Base-by-base conservation (phyloP, 352 stramenopile species). In the Phytophthora tubulina region DNA sequence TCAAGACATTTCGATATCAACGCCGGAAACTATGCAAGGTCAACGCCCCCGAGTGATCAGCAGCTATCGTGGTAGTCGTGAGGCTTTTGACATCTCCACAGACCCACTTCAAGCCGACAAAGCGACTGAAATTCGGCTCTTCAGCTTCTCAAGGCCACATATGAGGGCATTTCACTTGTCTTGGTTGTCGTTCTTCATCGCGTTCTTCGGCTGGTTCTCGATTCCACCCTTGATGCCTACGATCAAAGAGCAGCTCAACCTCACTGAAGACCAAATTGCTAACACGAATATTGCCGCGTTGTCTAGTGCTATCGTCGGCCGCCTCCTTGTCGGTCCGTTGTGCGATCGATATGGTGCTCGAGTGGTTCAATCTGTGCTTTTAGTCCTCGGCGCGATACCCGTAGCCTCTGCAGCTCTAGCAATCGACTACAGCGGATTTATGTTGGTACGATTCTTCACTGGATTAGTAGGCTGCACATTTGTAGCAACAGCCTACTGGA, bases 131-230 rank as follows among this genome's bases (percentile, higher is more conserved):
- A 72, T 84, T 50, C 51, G 64, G 6, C 36, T 77, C 3, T 73
- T 84, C 38, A 79, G 71, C 46, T 61, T 68, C 11, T 10, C 58
- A n/a, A 66, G 71, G 10, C 67, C 53, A 21, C 62, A 71, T 11
- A 70, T 71, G 67, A 41, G 67, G 49, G 90, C 92, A n/a, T 98
- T 99, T 77, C 94, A 98, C 78, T 92, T 82, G 62, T 73, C 91
- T 21, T 98, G 93, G 93, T 70, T 98, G 2, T 93, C 80, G 33
- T 98, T 98, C 80, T 98, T 98, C 81, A 86, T 95, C 42, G 94
- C 94, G 44, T 98, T 98, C 80, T 94, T 98, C 65, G 91, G 95
- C 30, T 98, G 94, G 92, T 98, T 98, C 74, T 87, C 91, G 27
- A 97, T 98, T 8, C 52, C 66, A 5, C 52, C 66, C 27, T 51